Conservation (phyloP, 1,284 basidiomycete species). For the Coniophora puteana region DNA sequence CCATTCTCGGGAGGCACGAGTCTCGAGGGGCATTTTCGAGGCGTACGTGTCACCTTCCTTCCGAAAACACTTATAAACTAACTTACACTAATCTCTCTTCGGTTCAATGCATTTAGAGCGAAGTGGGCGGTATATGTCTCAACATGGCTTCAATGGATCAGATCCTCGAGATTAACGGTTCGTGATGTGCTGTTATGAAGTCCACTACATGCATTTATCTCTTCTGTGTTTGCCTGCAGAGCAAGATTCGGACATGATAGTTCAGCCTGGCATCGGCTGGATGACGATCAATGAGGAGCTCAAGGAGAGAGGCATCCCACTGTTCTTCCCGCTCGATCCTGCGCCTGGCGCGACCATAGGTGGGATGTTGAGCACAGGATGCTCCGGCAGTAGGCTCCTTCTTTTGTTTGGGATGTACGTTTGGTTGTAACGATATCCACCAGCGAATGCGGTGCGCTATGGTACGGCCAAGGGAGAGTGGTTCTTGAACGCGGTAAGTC, state of each 20-base stretch:
- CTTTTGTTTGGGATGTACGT: too few relatives aligned
- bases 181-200: slow-evolving; percentile 10
- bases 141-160: slow-evolving; percentile 86
- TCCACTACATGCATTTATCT: slow-evolving; percentile 4
- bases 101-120: slow-evolving; percentile 41
- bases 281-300: slow-evolving; percentile 82
- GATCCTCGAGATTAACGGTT: slow-evolving; percentile 72
- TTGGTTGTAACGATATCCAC: slow-evolving; percentile 8
- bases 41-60: slow-evolving; percentile 30
- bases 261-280: slow-evolving; percentile 85
- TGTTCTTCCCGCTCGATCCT: slow-evolving; percentile 92
- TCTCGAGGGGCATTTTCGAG: slow-evolving; percentile 63
- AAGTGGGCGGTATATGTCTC: slow-evolving; percentile 74
- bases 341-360: slow-evolving; percentile 82
- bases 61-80: not conserved
- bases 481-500: slow-evolving; percentile 73
- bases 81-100: slow-evolving; percentile 7
- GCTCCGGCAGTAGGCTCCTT: slow-evolving; percentile 62
- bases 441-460: slow-evolving; percentile 86
- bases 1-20: slow-evolving; percentile 71
- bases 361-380: slow-evolving; percentile 88
- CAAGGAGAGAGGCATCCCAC: slow-evolving; percentile 63
- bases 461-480: slow-evolving; percentile 84
- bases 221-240: slow-evolving; percentile 35
- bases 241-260: slow-evolving; percentile 77